phyloP scores from a whole-genome alignment of 352 stramenopile species.

The Globisporangium orthogonon region DNA sequence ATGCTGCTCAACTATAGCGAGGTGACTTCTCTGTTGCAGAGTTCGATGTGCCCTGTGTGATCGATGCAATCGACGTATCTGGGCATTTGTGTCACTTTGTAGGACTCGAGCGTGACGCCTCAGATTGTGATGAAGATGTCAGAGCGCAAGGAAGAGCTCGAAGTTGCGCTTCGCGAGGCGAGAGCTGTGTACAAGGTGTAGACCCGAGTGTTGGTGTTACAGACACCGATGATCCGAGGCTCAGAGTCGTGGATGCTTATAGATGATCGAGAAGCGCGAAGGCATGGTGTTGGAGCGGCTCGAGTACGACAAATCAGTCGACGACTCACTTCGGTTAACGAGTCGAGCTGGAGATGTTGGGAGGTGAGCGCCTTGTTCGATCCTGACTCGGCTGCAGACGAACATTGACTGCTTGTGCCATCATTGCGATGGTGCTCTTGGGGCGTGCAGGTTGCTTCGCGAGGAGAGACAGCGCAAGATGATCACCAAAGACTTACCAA shows the following conservation, averaged over 20 bases:
- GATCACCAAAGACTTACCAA: conserved; percentile 38
- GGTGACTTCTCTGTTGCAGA: neutral
- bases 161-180: conserved; percentile 16
- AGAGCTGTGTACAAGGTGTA: conserved; percentile 5
- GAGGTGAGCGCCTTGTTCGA: conserved; percentile 2
- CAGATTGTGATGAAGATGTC: conserved; percentile 30
- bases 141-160: conserved; percentile 25
- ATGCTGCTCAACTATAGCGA: conserved; percentile 9
- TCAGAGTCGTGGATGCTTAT: neutral
- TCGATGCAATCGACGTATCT: neutral
- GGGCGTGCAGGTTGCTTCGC: conserved; percentile 13
- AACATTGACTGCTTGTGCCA: neutral
- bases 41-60: no score
- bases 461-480: conserved; percentile 28
- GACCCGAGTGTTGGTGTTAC: conserved; percentile 1
- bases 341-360: conserved; percentile 13
- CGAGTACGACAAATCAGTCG: conserved; percentile 22
- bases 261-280: conserved; percentile 42
- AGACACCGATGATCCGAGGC: neutral
- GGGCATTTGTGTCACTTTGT: neutral
- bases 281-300: conserved; percentile 28
- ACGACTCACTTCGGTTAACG: conserved; percentile 15
- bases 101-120: conserved; percentile 22
- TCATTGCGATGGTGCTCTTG: neutral
- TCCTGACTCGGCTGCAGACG: neutral